Percentiles rank a stretch among this genome's conserved stretches.
phyloP scores from a whole-genome alignment of 495 filamentous ascomycete species.

The Xylaria intraflava region DNA sequence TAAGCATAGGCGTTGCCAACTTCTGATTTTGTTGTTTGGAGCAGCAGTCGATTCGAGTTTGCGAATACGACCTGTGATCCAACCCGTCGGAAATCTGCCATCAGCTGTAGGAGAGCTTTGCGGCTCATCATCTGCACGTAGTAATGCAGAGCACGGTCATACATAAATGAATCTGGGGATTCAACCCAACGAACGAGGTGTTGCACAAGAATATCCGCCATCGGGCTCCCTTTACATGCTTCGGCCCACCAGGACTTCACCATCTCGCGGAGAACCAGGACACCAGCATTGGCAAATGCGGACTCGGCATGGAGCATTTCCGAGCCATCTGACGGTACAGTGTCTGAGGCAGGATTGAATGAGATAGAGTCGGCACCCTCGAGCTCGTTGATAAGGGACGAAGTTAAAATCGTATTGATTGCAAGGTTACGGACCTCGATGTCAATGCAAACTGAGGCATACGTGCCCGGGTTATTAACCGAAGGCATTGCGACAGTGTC shows the following conservation, averaged over 20 bases:
- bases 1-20: conserved; percentile 97
- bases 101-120: conserved; percentile 92
- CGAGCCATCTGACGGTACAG: conserved; percentile 39
- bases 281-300: conserved; percentile 85
- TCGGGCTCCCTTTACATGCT: conserved; percentile 80
- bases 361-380: conserved; percentile 78
- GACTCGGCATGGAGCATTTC: conserved; percentile 81
- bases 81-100: conserved; percentile 93
- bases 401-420: conserved; percentile 96
- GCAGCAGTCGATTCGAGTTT: conserved; percentile 75
- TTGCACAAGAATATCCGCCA: conserved; percentile 97
- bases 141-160: conserved; percentile 91
- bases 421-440: conserved; percentile 88
- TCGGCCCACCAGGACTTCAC: conserved; percentile 98
- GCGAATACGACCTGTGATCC: conserved; percentile 92
- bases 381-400: conserved; percentile 93
- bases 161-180: conserved; percentile 83
- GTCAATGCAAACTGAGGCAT: conserved; percentile 95
- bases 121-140: conserved; percentile 98
- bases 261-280: conserved; percentile 90
- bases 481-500: conserved; percentile 93
- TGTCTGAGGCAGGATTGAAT: conserved; percentile 71
- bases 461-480: conserved; percentile 86
- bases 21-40: conserved; percentile 95
- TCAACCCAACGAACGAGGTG: conserved; percentile 97